A percentile compares a stretch with the other conserved stretches of the same genome.
phyloP scores from a whole-genome alignment of 352 stramenopile species.

The Phytophthora melonis region DNA sequence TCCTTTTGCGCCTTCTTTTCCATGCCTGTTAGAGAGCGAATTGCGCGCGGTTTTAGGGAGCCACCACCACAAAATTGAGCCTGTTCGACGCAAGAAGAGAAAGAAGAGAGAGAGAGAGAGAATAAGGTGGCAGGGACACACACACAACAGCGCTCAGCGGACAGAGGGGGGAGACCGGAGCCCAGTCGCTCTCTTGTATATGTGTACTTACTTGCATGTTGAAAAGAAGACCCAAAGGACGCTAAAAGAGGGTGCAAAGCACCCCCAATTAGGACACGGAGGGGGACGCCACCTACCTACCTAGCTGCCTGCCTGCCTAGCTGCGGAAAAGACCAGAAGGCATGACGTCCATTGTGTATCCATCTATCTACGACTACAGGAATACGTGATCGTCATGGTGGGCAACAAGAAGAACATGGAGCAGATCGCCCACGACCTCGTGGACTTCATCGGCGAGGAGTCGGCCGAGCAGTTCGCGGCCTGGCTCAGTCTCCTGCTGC shows the following conservation, averaged over 20 bases:
- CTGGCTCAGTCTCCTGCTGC: constrained; percentile 72
- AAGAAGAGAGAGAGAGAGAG: background rate
- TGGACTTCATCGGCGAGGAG: constrained; percentile 88
- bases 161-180: background rate
- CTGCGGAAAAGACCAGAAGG: constrained; percentile 24
- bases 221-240: constrained; percentile 40
- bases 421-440: constrained; percentile 83
- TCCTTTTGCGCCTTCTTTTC: constrained; percentile 2
- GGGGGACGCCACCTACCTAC: constrained; percentile 22
- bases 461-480: constrained; percentile 74
- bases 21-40: background rate
- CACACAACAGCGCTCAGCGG: background rate
- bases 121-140: too few species aligned
- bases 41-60: background rate
- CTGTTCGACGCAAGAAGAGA: too few species aligned
- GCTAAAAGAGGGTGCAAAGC: constrained; percentile 36
- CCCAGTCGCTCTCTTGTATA: constrained; percentile 6
- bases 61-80: background rate
- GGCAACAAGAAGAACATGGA: constrained; percentile 89
- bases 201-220: constrained; percentile 27
- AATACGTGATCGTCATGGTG: constrained; percentile 90
- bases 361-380: constrained; percentile 51
- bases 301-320: too few species aligned
- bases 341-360: constrained; percentile 47
- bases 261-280: constrained; percentile 36